Percentiles rank a stretch among this genome's conserved stretches.
phyloP scores from a whole-genome alignment of 352 stramenopile species.

The Pythium aquatile region DNA sequence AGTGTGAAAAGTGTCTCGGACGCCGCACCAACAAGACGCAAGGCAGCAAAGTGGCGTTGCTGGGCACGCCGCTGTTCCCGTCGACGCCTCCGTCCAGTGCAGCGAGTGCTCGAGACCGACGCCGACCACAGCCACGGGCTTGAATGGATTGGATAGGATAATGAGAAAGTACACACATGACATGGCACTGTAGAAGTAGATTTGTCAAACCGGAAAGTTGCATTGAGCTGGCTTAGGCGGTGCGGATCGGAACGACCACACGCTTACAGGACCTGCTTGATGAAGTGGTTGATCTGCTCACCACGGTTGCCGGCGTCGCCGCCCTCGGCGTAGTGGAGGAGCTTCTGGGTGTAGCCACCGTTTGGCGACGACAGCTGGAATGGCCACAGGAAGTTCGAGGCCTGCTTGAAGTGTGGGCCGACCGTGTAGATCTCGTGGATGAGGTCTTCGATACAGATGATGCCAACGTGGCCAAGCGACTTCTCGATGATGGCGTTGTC shows the following conservation, averaged over 20 bases:
- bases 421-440: constrained; percentile 99
- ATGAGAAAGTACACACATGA: neutral
- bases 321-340: constrained; percentile 93
- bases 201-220: constrained; percentile 25
- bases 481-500: constrained; percentile 98
- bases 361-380: constrained; percentile 98
- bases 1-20: constrained; percentile 71
- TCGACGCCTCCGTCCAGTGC: constrained; percentile 35
- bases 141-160: constrained; percentile 1
- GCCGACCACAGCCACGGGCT: constrained; percentile 30
- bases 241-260: neutral
- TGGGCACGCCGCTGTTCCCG: constrained; percentile 35
- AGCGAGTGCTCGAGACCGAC: constrained; percentile 30
- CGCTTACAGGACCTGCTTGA: constrained; percentile 93
- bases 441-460: constrained; percentile 99
- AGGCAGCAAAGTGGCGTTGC: constrained; percentile 10
- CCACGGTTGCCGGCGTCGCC: constrained; percentile 92
- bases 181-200: neutral
- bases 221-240: constrained; percentile 11
- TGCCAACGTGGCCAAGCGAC: constrained; percentile 92
- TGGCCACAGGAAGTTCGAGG: constrained; percentile 99
- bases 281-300: constrained; percentile 93
- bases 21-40: constrained; percentile 41
- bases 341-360: constrained; percentile 94
- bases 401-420: constrained; percentile 98